Percentiles rank a stretch among this genome's conserved stretches.
Evolutionary conservation across 1,139 yeast genomes (phyloP).

Genomic region (Sugiyamaella xylanicola): DNA sequence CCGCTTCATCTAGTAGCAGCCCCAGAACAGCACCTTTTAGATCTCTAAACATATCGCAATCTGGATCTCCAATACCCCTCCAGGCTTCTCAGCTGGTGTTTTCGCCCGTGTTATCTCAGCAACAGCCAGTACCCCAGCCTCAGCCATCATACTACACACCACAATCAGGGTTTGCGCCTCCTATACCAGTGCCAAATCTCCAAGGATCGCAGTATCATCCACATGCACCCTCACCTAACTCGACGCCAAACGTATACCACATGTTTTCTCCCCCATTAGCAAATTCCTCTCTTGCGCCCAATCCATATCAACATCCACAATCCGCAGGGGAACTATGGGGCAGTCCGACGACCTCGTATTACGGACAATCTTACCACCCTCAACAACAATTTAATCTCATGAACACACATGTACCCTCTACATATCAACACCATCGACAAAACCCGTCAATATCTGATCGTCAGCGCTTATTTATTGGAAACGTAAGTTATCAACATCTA

Average conservation of each 20-base stretch:
- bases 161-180: slow-evolving; percentile 11
- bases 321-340: slow-evolving; percentile 7
- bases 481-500: slow-evolving; percentile 19
- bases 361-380: slow-evolving; percentile 16
- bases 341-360: slow-evolving; percentile 4
- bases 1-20: not conserved
- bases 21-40: not conserved
- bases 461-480: slow-evolving; percentile 32
- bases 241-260: slow-evolving; percentile 14
- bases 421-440: slow-evolving; percentile 4
- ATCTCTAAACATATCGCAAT: slow-evolving; percentile 9
- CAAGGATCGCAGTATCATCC: slow-evolving; percentile 6
- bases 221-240: slow-evolving; percentile 21
- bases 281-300: slow-evolving; percentile 6
- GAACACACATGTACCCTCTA: slow-evolving; percentile 1
- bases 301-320: slow-evolving; percentile 13
- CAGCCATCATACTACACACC: slow-evolving; percentile 9
- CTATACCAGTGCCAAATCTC: slow-evolving; percentile 3
- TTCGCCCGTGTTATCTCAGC: slow-evolving; percentile 13
- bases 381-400: slow-evolving; percentile 11
- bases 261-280: slow-evolving; percentile 9
- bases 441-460: slow-evolving; percentile 23
- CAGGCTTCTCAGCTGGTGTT: slow-evolving; percentile 10
- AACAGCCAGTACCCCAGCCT: not conserved
- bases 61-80: slow-evolving; percentile 17